Base-by-base conservation (phyloP, 768 basidiomycete species). In the Boletus bicolor region DNA sequence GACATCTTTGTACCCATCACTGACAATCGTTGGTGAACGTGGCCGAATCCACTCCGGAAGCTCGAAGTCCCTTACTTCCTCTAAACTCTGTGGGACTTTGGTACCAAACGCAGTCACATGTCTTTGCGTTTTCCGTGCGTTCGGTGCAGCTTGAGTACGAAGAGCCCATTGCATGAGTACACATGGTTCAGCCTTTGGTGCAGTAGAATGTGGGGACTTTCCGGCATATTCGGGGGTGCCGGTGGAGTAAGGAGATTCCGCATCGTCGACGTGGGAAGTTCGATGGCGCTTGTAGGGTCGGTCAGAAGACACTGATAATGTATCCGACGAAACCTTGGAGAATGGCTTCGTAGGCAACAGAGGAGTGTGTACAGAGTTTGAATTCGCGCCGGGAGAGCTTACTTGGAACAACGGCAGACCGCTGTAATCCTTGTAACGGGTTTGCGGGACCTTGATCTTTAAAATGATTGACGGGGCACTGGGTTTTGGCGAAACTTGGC, bases 21-120 rank as follows among this genome's bases (percentile, higher is more conserved):
- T 32, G 28, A 50, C 39, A 17, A 35, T 36, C 5, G 51, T 57
- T 34, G 66, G 68, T 53, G 66, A 66, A 55, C 37, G 58, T 12
- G 56, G 59, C 39, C 60, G 64, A 55, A 85, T 63, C 84, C 83
- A 86, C 19, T 69, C 57, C 0, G 87, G 87, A 37, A 85, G 69
- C 60, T 79, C 76, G 61, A 80, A 89, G 42, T 87, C 84, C 57
- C 70, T 74, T 32, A 72, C 56, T 51, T 79, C 76, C 56, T 78
- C 77, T 37, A 83, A 56, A 36, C 75, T 78, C 1, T 65, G 61
- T 6, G 81, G 82, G n/a, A 86, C 73, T 58, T 81, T 78, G 42
- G 75, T 72, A 0, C 87, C 87, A 63, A 87, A 89, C 9, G 85
- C 82, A 15, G 75, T 77, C 41, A 79, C 70, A 58, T 81, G 77